phyloP scores from a whole-genome alignment of 2,329 filamentous ascomycete species.

The Penicillium sp. region DNA sequence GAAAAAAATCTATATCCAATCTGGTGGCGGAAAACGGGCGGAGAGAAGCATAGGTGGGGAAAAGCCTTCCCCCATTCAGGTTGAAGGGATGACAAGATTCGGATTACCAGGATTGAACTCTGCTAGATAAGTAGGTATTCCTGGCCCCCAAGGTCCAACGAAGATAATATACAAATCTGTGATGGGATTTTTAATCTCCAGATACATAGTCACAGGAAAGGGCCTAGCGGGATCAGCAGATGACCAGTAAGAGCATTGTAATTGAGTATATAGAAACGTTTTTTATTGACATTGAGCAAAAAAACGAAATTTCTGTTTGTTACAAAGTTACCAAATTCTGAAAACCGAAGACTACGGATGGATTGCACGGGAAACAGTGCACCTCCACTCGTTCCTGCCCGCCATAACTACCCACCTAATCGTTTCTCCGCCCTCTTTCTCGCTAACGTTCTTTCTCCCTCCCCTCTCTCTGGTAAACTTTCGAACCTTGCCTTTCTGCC shows the following conservation, averaged over 20 bases:
- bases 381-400: conserved; percentile 4
- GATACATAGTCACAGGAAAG: too few species aligned
- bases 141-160: too few species aligned
- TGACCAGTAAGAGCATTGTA: too few species aligned
- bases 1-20: neutral
- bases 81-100: neutral
- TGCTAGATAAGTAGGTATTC: too few species aligned
- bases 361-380: neutral
- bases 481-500: neutral
- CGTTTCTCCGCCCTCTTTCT: conserved; percentile 10
- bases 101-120: neutral
- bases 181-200: too few species aligned
- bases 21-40: neutral
- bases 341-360: neutral
- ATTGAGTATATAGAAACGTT: neutral
- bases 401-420: conserved; percentile 1
- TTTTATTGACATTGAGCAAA: neutral
- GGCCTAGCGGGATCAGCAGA: too few species aligned
- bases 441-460: conserved; percentile 5
- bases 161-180: too few species aligned
- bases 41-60: neutral
- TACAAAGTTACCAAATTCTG: neutral
- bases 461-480: neutral
- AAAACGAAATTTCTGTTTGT: neutral
- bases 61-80: neutral